Evolutionary conservation across 306 rosid genomes (phyloP).

Genomic region (Lablab purpureus): DNA sequence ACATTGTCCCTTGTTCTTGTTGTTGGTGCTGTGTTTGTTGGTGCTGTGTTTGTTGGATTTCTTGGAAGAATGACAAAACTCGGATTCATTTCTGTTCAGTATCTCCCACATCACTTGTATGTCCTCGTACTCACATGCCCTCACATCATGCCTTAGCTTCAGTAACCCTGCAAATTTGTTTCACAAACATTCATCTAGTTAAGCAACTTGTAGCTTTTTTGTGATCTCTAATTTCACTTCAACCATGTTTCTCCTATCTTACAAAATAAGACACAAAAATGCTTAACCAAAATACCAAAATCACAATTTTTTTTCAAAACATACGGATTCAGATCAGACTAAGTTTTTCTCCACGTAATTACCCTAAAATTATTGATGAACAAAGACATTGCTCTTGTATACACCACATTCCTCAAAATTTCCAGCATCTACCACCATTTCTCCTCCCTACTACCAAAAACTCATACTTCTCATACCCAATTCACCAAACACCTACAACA

Average conservation of each 20-base stretch:
- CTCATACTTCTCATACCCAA: too few relatives aligned
- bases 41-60: background rate
- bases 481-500: background rate
- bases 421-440: too few relatives aligned
- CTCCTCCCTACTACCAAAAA: too few relatives aligned
- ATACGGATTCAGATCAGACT: too few relatives aligned
- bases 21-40: too few relatives aligned
- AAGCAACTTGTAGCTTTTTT: background rate
- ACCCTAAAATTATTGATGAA: background rate
- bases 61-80: slow-evolving; percentile 36
- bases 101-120: slow-evolving; percentile 95
- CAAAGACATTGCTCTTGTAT: background rate
- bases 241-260: background rate
- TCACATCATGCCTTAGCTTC: slow-evolving; percentile 71
- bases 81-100: slow-evolving; percentile 62
- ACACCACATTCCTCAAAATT: too few relatives aligned
- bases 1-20: slow-evolving; percentile 44
- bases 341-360: too few relatives aligned
- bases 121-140: slow-evolving; percentile 75
- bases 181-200: slow-evolving; percentile 18
- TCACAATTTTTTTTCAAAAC: too few relatives aligned
- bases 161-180: slow-evolving; percentile 57
- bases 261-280: too few relatives aligned
- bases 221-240: background rate
- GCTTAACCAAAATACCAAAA: too few relatives aligned